These are phyloP conservation scores for Galeopsis tetrahit DNA, from an alignment of 257 asterid genomes.

Conservation along the genomic window DNA sequence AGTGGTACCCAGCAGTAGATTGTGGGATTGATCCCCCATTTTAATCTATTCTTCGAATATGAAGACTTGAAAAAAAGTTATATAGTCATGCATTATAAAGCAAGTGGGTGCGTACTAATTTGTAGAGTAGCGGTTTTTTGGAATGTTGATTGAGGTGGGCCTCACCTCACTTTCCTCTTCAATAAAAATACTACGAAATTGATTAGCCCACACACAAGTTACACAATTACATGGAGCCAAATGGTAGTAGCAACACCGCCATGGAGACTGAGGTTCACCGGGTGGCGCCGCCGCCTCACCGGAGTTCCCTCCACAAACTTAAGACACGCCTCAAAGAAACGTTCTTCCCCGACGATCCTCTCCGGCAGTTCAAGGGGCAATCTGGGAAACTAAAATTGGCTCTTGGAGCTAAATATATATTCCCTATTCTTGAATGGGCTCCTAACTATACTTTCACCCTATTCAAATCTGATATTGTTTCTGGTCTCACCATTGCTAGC, in stretches of 20 bases:
- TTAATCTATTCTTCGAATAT: no score
- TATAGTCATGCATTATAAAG: background rate
- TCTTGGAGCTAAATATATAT: constrained; percentile 69
- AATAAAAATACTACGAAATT: background rate
- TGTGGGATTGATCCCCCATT: no score
- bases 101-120: constrained; percentile 35
- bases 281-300: constrained; percentile 73
- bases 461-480: constrained; percentile 78
- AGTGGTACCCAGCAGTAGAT: no score
- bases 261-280: constrained; percentile 71
- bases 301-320: constrained; percentile 56
- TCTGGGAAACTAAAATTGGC: constrained; percentile 42
- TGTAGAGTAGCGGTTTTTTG: constrained; percentile 37
- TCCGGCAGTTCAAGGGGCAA: constrained; percentile 74
- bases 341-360: constrained; percentile 84
- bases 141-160: constrained; percentile 41
- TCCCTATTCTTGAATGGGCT: constrained; percentile 84
- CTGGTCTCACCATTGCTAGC: constrained; percentile 96
- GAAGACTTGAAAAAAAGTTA: no score
- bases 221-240: constrained; percentile 41
- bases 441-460: constrained; percentile 59
- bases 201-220: no score
- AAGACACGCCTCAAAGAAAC: constrained; percentile 70
- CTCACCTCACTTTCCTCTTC: background rate
- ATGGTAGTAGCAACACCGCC: constrained; percentile 19